These are phyloP conservation scores for Alternaria postmessia DNA, from an alignment of 2,329 filamentous ascomycete genomes.

Conservation along the genomic window DNA sequence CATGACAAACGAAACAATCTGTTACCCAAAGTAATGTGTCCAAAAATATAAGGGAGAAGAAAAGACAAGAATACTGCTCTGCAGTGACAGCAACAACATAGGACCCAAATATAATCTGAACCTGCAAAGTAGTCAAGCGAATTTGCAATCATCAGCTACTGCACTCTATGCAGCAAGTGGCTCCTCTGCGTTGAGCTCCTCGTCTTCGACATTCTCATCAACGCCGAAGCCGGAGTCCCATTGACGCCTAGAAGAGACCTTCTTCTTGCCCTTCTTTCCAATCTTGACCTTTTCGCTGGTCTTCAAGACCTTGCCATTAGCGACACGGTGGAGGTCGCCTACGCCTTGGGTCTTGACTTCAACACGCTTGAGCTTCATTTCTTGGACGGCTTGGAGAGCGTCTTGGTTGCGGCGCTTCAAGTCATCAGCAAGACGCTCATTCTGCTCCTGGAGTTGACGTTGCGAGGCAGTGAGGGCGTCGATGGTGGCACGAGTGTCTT, in stretches of 20 bases:
- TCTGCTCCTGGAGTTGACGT: constrained; percentile 39
- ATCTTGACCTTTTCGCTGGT: constrained; percentile 44
- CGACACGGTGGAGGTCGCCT: constrained; percentile 36
- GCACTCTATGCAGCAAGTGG: constrained; percentile 26
- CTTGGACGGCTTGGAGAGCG: constrained; percentile 40
- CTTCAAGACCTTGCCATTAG: constrained; percentile 41
- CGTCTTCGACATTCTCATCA: constrained; percentile 30
- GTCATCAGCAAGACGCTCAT: constrained; percentile 38
- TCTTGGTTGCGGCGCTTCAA: constrained; percentile 41
- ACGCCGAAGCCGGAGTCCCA: constrained; percentile 48
- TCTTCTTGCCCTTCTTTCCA: constrained; percentile 43
- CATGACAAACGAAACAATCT: constrained; percentile 10
- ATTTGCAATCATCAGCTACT: neutral
- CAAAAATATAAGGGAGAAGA: constrained; percentile 8
- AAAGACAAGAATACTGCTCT: neutral
- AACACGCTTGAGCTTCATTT: constrained; percentile 46
- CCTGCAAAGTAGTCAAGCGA: neutral
- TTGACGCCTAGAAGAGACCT: constrained; percentile 34
- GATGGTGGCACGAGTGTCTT: constrained; percentile 43
- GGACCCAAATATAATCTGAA: neutral
- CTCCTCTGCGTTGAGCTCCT: constrained; percentile 21
- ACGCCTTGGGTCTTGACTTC: constrained; percentile 37
- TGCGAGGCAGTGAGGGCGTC: constrained; percentile 39
- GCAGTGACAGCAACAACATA: neutral
- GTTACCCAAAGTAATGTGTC: constrained; percentile 13